Evolutionary conservation across 2,329 filamentous ascomycete genomes (phyloP), one percentile per base, ranked within the genome.

Genomic region (Dryadomyces quercivorus): DNA sequence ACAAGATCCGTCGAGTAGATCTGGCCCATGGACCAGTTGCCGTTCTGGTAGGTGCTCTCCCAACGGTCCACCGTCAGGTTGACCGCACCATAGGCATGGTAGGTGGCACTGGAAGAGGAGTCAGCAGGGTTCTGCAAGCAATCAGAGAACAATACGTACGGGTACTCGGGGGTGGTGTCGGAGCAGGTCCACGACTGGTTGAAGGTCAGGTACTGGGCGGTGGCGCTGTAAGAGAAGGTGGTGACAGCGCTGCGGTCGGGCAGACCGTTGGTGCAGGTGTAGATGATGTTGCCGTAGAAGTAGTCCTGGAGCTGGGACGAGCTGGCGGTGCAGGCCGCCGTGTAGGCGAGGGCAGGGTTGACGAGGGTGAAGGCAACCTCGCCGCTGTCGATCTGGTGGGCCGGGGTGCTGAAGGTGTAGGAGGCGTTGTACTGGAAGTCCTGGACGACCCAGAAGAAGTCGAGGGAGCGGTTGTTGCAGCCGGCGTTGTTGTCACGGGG

Each of bases 141-240:
- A 31, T 10, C 8, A n/a, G 36, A 8, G 36, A 3, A 40, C 10
- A 40, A 40, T 52, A 22, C 67, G 63, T 58, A 70, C 67, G 70
- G 69, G 49, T 64, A 70, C 55, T 64, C 44, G 0, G 67, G 64
- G 56, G 75, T 71, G 15, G 57, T 36, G 34, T 72, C 70, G 47
- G 60, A 59, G 64, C 76, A 79, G 9, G 58, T 60, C 75, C 76
- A 79, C 3, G 67, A 72, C 66, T 78, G 75, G 63, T 74, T 74
- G 58, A 78, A 57, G 38, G 63, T 59, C 50, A 79, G 62, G 52
- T 64, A 56, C 7, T 63, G 61, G 31, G 60, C 59, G 4, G 71
- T 65, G 13, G 67, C 62, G 61, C 62, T 68, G 59, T 70, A 79
- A 52, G 66, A 66, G 57, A 78, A 80, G 0, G 62, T 67, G 2